Conservation (phyloP, 345 rosid species). For the Zanthoxylum bungeanum region DNA sequence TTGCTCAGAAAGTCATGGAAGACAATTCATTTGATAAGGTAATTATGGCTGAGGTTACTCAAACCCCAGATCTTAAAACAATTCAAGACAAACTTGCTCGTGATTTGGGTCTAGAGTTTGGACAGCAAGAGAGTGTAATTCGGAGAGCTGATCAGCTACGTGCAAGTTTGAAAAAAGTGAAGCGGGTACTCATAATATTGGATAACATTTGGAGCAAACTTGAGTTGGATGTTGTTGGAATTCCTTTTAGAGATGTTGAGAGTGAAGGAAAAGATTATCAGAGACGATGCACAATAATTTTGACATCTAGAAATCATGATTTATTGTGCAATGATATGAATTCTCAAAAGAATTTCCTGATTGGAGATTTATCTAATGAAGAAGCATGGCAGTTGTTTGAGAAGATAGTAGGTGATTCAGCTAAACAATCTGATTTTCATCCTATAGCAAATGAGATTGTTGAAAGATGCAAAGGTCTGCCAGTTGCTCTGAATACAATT, state of each 20-base stretch:
- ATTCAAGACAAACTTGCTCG: slow-evolving; percentile 17
- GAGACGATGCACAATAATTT: slow-evolving; percentile 18
- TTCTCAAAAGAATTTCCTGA: not conserved
- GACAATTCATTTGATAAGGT: not conserved
- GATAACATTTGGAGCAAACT: slow-evolving; percentile 7
- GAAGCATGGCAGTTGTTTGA: slow-evolving; percentile 16
- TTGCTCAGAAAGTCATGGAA: not conserved
- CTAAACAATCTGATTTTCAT: too few species aligned
- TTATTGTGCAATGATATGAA: slow-evolving; percentile 18
- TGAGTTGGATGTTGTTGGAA: not conserved
- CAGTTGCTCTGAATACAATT: too few species aligned
- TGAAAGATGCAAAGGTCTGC: too few species aligned
- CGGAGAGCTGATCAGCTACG: not conserved
- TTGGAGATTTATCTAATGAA: not conserved
- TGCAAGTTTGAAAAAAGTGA: not conserved
- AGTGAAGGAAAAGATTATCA: not conserved
- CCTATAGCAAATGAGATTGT: too few species aligned
- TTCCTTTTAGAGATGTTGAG: not conserved
- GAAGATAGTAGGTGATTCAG: not conserved
- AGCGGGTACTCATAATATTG: not conserved
- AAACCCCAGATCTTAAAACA: not conserved
- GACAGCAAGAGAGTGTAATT: not conserved
- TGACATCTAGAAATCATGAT: slow-evolving; percentile 16
- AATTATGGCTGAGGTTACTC: not conserved
- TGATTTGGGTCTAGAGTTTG: not conserved